Evolutionary conservation across 768 basidiomycete genomes (phyloP), one percentile per base, ranked within the genome.

Genomic region (Pulveroboletus ravenelii): DNA sequence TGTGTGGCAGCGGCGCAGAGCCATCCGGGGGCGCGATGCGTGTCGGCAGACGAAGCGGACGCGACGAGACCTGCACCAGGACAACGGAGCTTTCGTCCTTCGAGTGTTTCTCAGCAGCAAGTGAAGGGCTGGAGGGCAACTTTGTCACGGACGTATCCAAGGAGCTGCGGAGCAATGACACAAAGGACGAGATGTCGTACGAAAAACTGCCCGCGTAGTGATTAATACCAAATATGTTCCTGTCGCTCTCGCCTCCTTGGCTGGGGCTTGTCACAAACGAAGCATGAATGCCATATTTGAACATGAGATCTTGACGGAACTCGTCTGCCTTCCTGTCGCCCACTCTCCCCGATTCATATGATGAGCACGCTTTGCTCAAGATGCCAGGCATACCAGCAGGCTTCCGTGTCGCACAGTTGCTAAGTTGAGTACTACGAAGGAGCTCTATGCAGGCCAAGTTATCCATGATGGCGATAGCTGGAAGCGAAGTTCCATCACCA

Each of bases 401-500:
- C 63, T 92, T 87, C 58, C 81, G 73, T 55, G 82, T 80, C 2
- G 83, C 74, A 27, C 81, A 74, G 55, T 89, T 85, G 44, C 74
- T 81, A 20, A 88, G 62, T 52, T 78, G 73, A 1, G 82, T 77
- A 10, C 92, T 89, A 18, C 93, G 78, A 14, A 97, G 73, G 4
- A 96, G 72, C 64, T 95, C 93, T 32, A 95, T 70, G 56, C 92
- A 91, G 0, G 84, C 86, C 2, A 83, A 74, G 56, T 92, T 93
- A 62, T 92, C 90, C 76, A 92, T 82, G 0, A 80, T 87, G 5
- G 84, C 72, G 31, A 92, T 74, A 0, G 74, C 57, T 0, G 88
- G 88, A 3, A 92, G 69, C 1, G 77, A 60, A 35, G 91, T 64
- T 1, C 87, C 87, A 64, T 93, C 91, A 7, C 76, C 72, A 3